phyloP scores from a whole-genome alignment of 2,329 filamentous ascomycete genomes.

The Beauveria rudraprayagi region DNA sequence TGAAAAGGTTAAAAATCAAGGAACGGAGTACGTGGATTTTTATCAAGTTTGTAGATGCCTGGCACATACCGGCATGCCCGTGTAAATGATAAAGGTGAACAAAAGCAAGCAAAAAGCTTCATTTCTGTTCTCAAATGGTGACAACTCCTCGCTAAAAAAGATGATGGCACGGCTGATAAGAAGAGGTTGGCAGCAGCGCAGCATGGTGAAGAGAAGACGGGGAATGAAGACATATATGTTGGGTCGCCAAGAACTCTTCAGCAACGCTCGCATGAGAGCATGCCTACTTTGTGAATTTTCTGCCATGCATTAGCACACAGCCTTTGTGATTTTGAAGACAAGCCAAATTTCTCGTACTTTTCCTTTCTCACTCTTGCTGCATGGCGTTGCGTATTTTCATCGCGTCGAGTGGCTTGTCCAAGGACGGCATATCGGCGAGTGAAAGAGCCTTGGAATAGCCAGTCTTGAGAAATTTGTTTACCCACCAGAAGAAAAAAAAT shows the following conservation, averaged over 20 bases:
- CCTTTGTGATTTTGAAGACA: not conserved
- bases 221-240: not conserved
- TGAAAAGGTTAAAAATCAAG: not conserved
- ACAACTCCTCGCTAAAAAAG: not conserved
- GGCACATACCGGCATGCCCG: not conserved
- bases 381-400: not conserved
- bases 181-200: not conserved
- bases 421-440: not conserved
- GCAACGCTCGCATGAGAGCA: not conserved
- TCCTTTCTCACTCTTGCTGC: not conserved
- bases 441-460: not conserved
- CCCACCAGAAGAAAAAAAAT: not conserved
- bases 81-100: not conserved
- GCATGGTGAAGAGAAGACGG: not conserved
- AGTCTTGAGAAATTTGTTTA: not conserved
- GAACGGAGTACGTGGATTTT: not conserved
- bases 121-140: not conserved
- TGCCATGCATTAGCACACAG: not conserved
- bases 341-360: not conserved
- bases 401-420: not conserved
- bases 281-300: not conserved
- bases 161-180: not conserved
- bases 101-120: not conserved
- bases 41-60: not conserved
- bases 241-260: not conserved